phyloP scores from a whole-genome alignment of 2,329 filamentous ascomycete genomes.

The Alternaria triticina region DNA sequence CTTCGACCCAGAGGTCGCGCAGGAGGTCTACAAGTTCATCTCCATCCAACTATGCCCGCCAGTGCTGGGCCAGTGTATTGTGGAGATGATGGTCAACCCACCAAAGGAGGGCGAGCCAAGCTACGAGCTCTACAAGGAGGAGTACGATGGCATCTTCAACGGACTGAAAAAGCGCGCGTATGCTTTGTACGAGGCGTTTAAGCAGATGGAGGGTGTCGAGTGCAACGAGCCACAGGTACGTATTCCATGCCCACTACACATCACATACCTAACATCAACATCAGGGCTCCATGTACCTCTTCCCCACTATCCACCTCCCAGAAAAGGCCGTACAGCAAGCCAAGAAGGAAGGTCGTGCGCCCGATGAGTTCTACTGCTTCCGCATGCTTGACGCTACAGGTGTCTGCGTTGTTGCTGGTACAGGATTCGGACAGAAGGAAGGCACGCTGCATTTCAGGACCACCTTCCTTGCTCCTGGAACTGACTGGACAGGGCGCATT shows the following conservation, averaged over 20 bases:
- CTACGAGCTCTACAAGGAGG: conserved; percentile 80
- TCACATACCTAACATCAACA: neutral
- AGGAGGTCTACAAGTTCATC: conserved; percentile 98
- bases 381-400: conserved; percentile 90
- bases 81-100: conserved; percentile 98
- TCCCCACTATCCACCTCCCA: conserved; percentile 88
- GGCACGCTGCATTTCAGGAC: conserved; percentile 93
- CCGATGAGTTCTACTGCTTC: conserved; percentile 96
- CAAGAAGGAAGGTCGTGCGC: conserved; percentile 69
- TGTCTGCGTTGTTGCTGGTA: conserved; percentile 90
- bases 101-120: conserved; percentile 83
- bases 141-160: conserved; percentile 82
- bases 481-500: conserved; percentile 89
- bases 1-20: conserved; percentile 83
- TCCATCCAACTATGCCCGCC: conserved; percentile 96
- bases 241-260: conserved; percentile 13
- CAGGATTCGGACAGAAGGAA: conserved; percentile 92
- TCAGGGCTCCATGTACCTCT: conserved; percentile 93
- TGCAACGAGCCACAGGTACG: conserved; percentile 78
- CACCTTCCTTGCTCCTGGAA: conserved; percentile 94
- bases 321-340: conserved; percentile 79
- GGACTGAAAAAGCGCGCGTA: conserved; percentile 79
- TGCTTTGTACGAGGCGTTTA: conserved; percentile 88
- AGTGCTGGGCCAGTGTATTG: conserved; percentile 92
- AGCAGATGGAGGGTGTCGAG: conserved; percentile 93